Evolutionary conservation across 495 filamentous ascomycete species (phyloP).

Genomic region (Penicillium lividum): DNA sequence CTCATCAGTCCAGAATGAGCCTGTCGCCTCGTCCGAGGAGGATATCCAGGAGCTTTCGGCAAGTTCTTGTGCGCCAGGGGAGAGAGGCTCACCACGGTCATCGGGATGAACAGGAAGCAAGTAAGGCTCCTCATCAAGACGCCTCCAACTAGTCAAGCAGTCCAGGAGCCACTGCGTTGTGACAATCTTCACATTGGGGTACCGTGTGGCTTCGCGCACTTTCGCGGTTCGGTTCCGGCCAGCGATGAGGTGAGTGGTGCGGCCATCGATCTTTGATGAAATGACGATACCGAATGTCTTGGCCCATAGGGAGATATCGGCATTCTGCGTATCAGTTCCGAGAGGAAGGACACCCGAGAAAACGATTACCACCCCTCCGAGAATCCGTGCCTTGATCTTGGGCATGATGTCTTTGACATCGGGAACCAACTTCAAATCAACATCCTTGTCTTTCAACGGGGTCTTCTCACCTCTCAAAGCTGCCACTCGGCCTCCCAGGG

Average conservation of each 20-base stretch:
- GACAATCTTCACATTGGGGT: slow-evolving; percentile 81
- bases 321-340: slow-evolving; percentile 70
- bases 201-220: slow-evolving; percentile 73
- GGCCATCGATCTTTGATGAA: slow-evolving; percentile 54
- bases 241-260: slow-evolving; percentile 69
- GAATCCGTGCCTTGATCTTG: slow-evolving; percentile 68
- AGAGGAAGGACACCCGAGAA: slow-evolving; percentile 88
- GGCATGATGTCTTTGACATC: slow-evolving; percentile 85
- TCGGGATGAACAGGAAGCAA: slow-evolving; percentile 63
- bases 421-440: slow-evolving; percentile 70
- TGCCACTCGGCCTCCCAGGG: slow-evolving; percentile 60
- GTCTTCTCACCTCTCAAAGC: slow-evolving; percentile 57
- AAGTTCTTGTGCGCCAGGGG: slow-evolving; percentile 33
- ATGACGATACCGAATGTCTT: slow-evolving; percentile 81
- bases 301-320: slow-evolving; percentile 83
- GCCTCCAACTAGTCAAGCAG: slow-evolving; percentile 75
- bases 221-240: slow-evolving; percentile 84
- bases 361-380: slow-evolving; percentile 70
- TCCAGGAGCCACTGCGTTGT: slow-evolving; percentile 85
- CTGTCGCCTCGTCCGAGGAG: slow-evolving; percentile 45
- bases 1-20: slow-evolving; percentile 40
- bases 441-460: slow-evolving; percentile 49
- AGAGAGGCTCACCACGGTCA: slow-evolving; percentile 51
- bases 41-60: slow-evolving; percentile 43
- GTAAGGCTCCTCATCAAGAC: slow-evolving; percentile 73